Evolutionary conservation across 139 green algal genomes (phyloP).

Genomic region (Desmodesmus armatus): DNA sequence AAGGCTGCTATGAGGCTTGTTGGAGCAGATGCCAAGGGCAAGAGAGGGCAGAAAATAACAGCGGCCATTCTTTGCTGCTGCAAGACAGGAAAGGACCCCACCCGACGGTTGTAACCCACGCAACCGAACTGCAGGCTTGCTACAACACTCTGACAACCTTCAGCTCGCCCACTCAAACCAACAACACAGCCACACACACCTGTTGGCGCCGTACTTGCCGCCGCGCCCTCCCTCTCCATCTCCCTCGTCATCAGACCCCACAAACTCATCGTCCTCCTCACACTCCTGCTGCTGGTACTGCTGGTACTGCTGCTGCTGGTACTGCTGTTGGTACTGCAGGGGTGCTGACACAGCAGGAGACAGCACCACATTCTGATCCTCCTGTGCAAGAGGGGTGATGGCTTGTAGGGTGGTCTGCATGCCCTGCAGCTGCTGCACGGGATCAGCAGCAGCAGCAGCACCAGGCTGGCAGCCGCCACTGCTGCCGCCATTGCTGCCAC

Average conservation of each 20-base stretch:
- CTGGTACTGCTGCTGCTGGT: constrained; percentile 14
- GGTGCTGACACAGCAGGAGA: neutral
- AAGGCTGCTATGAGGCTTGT: too few relatives aligned
- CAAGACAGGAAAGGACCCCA: too few relatives aligned
- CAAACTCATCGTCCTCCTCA: constrained; percentile 1
- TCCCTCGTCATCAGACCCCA: constrained; percentile 15
- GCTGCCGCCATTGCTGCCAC: constrained; percentile 31
- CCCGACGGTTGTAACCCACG: too few relatives aligned
- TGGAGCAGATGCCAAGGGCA: too few relatives aligned
- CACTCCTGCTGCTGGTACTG: neutral
- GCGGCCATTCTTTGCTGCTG: too few relatives aligned
- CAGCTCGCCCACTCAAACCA: neutral
- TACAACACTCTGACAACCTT: too few relatives aligned
- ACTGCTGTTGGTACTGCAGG: neutral
- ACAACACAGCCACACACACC: neutral
- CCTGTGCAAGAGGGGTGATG: too few relatives aligned
- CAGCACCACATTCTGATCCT: neutral
- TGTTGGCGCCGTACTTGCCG: neutral
- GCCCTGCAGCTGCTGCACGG: constrained; percentile 9
- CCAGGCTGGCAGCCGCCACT: constrained; percentile 1
- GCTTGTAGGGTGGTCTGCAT: too few relatives aligned
- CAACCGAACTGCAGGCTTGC: too few relatives aligned
- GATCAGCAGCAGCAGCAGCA: neutral
- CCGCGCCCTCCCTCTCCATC: neutral
- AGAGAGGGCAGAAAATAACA: too few relatives aligned